A percentile compares a stretch with the other conserved stretches of the same genome.
Evolutionary conservation across 148 eudicot species (phyloP).

Genomic region (Persicaria tinctoria): DNA sequence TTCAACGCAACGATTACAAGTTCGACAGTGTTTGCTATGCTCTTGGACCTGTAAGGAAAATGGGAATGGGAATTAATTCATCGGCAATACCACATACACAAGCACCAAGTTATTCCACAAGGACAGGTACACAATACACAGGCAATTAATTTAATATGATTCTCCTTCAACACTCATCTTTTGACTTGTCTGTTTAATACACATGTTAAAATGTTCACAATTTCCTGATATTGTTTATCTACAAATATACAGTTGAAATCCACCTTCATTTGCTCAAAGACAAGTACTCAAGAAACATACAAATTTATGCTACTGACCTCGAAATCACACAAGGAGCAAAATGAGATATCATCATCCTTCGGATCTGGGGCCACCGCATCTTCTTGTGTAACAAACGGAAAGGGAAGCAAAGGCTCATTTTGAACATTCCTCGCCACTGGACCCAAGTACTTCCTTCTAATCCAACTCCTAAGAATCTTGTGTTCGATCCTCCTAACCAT

Average conservation of each 20-base stretch:
- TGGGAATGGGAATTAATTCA: not conserved
- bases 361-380: constrained; percentile 45
- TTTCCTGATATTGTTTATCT: no score
- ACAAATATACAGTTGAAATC: not conserved
- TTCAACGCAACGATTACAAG: constrained; percentile 89
- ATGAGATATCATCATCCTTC: constrained; percentile 62
- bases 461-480: constrained; percentile 58
- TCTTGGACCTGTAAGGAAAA: constrained; percentile 43
- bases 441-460: constrained; percentile 77
- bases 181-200: not conserved
- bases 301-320: constrained; percentile 30
- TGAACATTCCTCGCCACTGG: constrained; percentile 40
- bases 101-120: not conserved
- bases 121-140: not conserved
- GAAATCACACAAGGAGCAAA: constrained; percentile 67
- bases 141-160: not conserved
- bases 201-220: not conserved
- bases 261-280: not conserved
- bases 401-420: constrained; percentile 62
- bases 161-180: not conserved
- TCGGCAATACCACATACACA: not conserved
- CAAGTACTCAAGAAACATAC: no score
- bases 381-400: constrained; percentile 61
- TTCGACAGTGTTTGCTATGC: constrained; percentile 87
- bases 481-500: constrained; percentile 62